Percentiles rank a stretch among this genome's conserved stretches.
phyloP scores from a whole-genome alignment of 768 basidiomycete genomes.

The Pisolithus microcarpus region DNA sequence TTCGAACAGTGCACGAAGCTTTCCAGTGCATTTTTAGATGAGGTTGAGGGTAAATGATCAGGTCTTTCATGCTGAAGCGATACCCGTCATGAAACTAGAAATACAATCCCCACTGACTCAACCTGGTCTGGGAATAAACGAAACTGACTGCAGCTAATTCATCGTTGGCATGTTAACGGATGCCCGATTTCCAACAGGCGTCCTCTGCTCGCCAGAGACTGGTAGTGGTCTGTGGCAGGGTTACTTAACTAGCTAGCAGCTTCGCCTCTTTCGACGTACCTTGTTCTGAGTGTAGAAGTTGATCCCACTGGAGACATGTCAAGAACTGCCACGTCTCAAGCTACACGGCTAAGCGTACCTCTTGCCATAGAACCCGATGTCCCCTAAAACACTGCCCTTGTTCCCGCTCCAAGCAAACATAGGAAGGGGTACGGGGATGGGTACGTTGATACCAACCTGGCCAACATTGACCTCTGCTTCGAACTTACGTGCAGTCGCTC shows the following conservation, averaged over 20 bases:
- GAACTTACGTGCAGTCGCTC: conserved; percentile 90
- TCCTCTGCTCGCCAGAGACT: conserved; percentile 89
- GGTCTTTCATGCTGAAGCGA: background rate
- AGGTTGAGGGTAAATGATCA: conserved; percentile 36
- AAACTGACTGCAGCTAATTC: conserved; percentile 32
- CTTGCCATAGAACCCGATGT: conserved; percentile 88
- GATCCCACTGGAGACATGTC: conserved; percentile 51
- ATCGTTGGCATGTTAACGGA: conserved; percentile 84
- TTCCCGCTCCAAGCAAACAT: conserved; percentile 99
- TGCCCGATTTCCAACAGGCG: conserved; percentile 69
- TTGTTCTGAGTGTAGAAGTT: conserved; percentile 97
- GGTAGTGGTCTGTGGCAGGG: conserved; percentile 65
- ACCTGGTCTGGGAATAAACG: background rate
- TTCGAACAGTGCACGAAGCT: conserved; percentile 66
- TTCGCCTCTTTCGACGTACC: conserved; percentile 31
- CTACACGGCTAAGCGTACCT: conserved; percentile 36
- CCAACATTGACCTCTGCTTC: conserved; percentile 84
- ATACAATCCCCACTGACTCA: background rate
- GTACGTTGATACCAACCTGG: conserved; percentile 90
- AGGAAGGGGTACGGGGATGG: conserved; percentile 85
- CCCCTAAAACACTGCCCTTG: conserved; percentile 80
- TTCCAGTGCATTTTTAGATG: conserved; percentile 75
- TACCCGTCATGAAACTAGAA: background rate
- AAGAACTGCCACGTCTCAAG: background rate
- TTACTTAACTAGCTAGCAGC: conserved; percentile 3